These are phyloP conservation scores for Drechslera avenae DNA, from an alignment of 2,329 filamentous ascomycete genomes.

Conservation along the genomic window DNA sequence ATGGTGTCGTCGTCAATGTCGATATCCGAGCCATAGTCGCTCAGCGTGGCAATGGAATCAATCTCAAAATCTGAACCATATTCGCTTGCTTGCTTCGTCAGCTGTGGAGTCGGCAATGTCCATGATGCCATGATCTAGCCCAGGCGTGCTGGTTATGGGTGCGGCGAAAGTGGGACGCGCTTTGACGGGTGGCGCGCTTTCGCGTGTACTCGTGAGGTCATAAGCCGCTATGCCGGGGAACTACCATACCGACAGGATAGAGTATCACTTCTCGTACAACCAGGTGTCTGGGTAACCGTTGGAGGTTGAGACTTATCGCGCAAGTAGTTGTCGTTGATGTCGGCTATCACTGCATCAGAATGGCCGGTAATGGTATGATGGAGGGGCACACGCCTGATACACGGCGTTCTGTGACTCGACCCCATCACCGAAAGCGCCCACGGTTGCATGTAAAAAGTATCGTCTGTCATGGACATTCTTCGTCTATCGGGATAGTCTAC, in stretches of 20 bases:
- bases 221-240: neutral
- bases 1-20: slow-evolving; percentile 62
- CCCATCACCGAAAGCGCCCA: too few species aligned
- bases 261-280: too few species aligned
- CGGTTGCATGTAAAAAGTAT: too few species aligned
- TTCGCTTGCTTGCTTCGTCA: slow-evolving; percentile 52
- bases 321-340: too few species aligned
- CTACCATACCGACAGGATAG: neutral
- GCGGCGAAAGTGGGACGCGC: slow-evolving; percentile 18
- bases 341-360: too few species aligned
- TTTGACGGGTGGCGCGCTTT: slow-evolving; percentile 15
- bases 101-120: slow-evolving; percentile 16
- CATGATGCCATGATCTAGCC: slow-evolving; percentile 35
- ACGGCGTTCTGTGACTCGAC: too few species aligned
- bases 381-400: neutral
- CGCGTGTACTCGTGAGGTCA: slow-evolving; percentile 26
- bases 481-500: neutral
- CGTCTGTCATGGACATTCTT: too few species aligned
- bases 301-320: too few species aligned
- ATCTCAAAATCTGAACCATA: slow-evolving; percentile 68
- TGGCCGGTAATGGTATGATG: too few species aligned
- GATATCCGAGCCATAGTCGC: slow-evolving; percentile 71
- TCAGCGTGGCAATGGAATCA: slow-evolving; percentile 49
- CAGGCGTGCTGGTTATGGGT: slow-evolving; percentile 4
- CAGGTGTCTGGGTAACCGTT: too few species aligned